These are phyloP conservation scores for Ophiosphaerella narmari DNA, from an alignment of 2,329 filamentous ascomycete species.

Conservation along the genomic window DNA sequence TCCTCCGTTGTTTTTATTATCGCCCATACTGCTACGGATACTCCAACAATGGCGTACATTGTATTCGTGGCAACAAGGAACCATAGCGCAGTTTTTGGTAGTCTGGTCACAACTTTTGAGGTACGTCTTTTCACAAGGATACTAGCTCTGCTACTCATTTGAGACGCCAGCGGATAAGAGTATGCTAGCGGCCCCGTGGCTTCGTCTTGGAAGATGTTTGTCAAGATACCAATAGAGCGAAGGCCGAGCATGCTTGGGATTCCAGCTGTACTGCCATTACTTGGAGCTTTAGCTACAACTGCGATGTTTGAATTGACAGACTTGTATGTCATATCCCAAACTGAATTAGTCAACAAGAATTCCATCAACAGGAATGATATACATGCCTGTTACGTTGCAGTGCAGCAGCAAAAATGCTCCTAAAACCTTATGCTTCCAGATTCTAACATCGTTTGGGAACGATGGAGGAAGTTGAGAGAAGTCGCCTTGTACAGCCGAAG, in stretches of 20 bases:
- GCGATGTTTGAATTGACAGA: background rate
- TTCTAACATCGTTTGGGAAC: slow-evolving; percentile 6
- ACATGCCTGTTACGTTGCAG: slow-evolving; percentile 13
- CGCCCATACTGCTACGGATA: slow-evolving; percentile 10
- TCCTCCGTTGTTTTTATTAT: slow-evolving; percentile 2
- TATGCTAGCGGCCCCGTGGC: slow-evolving; percentile 2
- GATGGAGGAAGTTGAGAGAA: slow-evolving; percentile 4
- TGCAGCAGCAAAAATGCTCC: slow-evolving; percentile 7
- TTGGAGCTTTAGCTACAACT: background rate
- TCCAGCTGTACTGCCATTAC: slow-evolving; percentile 15
- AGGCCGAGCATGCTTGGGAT: slow-evolving; percentile 9
- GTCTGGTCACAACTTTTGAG: slow-evolving; percentile 14
- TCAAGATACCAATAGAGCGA: background rate
- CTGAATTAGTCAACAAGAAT: slow-evolving; percentile 1
- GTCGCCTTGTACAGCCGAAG: slow-evolving; percentile 10
- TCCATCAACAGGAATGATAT: background rate
- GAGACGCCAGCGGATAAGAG: slow-evolving; percentile 8
- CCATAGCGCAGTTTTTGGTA: slow-evolving; percentile 17
- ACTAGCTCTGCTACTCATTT: slow-evolving; percentile 4
- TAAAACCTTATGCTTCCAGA: slow-evolving; percentile 10
- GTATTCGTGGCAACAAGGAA: slow-evolving; percentile 17
- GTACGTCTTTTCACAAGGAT: slow-evolving; percentile 8
- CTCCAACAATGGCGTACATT: slow-evolving; percentile 7
- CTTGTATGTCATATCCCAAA: slow-evolving; percentile 11
- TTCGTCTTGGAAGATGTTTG: slow-evolving; percentile 1